These are phyloP conservation scores for Eimeria acervulina DNA, from an alignment of 169 alveolate species.

Conservation along the genomic window DNA sequence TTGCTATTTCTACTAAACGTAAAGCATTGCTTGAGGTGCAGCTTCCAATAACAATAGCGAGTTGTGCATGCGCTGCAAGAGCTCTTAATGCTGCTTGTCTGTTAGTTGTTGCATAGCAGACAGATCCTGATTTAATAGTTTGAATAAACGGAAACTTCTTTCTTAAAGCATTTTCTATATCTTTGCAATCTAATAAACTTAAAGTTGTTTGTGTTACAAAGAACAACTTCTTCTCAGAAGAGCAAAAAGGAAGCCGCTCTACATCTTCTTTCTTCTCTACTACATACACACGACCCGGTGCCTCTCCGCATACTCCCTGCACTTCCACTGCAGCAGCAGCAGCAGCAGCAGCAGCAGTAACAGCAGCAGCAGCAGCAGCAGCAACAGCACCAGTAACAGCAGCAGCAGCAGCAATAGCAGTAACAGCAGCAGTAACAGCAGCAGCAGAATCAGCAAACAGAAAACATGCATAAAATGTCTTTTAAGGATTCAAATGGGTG, in stretches of 20 bases:
- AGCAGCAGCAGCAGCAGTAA: background rate
- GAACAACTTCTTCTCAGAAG: conserved; percentile 85
- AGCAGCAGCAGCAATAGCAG: background rate
- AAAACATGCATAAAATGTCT: too few relatives aligned
- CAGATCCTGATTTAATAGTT: conserved; percentile 92
- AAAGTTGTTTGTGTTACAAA: conserved; percentile 93
- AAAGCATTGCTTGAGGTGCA: conserved; percentile 89
- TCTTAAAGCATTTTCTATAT: conserved; percentile 86
- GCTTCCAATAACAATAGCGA: conserved; percentile 90
- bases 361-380: too few relatives aligned
- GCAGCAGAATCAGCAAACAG: too few relatives aligned
- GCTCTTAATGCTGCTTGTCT: conserved; percentile 90
- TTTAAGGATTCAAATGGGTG: too few relatives aligned
- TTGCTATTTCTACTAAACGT: conserved; percentile 89
- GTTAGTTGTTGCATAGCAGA: conserved; percentile 93
- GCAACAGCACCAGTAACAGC: background rate
- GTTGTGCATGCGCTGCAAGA: conserved; percentile 85
- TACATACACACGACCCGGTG: conserved; percentile 89
- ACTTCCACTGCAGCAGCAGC: conserved; percentile 87
- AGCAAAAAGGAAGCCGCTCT: conserved; percentile 83
- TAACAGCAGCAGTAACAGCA: too few relatives aligned
- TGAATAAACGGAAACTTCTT: conserved; percentile 88
- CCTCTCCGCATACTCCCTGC: conserved; percentile 91
- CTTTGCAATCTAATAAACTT: conserved; percentile 90
- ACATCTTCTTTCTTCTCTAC: conserved; percentile 90